These are phyloP conservation scores for Gossypium bickii DNA, from an alignment of 345 rosid genomes.

Conservation along the genomic window DNA sequence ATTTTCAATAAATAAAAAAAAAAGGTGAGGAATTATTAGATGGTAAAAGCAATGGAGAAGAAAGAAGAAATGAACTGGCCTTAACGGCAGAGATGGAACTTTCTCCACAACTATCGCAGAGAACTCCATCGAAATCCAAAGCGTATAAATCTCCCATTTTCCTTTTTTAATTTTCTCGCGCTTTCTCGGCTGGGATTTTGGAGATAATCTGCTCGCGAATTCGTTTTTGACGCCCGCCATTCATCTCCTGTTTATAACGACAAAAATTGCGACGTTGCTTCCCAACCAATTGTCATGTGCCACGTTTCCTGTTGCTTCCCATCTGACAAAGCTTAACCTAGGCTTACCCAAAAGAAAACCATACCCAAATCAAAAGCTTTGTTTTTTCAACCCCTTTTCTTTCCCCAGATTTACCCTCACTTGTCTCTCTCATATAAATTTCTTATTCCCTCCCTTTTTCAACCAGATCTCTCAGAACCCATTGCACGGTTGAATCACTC, in stretches of 20 bases:
- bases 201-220: not conserved
- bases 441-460: not conserved
- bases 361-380: not conserved
- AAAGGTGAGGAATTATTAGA: not conserved
- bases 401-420: not conserved
- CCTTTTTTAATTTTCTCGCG: not conserved
- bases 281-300: not conserved
- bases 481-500: not conserved
- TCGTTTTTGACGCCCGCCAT: not conserved
- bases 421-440: not conserved
- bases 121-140: constrained; percentile 92
- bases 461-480: not conserved
- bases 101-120: constrained; percentile 93
- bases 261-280: not conserved
- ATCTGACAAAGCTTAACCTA: not conserved
- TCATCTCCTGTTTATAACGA: not conserved
- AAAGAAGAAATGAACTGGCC: constrained; percentile 28
- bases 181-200: not conserved
- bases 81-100: constrained; percentile 93
- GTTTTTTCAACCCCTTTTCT: not conserved
- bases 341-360: not conserved
- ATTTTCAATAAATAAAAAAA: not conserved
- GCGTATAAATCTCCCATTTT: constrained; percentile 71
- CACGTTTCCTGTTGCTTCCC: not conserved
- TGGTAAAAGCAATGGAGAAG: not conserved